These are phyloP conservation scores for Corynascus novoguineensis DNA, from an alignment of 495 filamentous ascomycete species.

Conservation along the genomic window DNA sequence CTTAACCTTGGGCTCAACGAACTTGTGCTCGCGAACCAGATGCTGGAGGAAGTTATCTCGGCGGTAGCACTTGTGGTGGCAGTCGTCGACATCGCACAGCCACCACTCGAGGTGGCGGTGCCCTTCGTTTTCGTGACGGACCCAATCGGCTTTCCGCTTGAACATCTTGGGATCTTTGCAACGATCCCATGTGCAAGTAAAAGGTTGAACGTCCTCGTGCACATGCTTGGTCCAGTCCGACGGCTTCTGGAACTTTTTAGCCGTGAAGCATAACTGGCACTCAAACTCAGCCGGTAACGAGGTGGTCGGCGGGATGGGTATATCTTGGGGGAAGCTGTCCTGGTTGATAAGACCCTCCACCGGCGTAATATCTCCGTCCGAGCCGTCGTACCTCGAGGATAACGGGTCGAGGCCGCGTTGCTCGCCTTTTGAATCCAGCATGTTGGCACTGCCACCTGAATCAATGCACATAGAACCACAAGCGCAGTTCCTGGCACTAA, in stretches of 20 bases:
- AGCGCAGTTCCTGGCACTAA: constrained; percentile 51
- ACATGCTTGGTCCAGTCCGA: constrained; percentile 99
- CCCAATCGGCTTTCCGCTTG: constrained; percentile 97
- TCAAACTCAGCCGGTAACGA: constrained; percentile 86
- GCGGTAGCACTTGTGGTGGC: constrained; percentile 77
- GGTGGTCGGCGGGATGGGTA: constrained; percentile 74
- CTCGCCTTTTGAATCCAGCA: constrained; percentile 40
- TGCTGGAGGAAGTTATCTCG: constrained; percentile 97
- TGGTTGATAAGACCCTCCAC: constrained; percentile 62
- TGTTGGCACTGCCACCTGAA: constrained; percentile 51
- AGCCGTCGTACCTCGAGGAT: constrained; percentile 46
- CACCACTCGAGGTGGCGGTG: constrained; percentile 93
- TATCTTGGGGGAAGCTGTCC: constrained; percentile 67
- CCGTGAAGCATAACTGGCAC: constrained; percentile 83
- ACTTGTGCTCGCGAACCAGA: constrained; percentile 88
- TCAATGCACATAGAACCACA: constrained; percentile 58
- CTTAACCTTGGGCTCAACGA: constrained; percentile 68
- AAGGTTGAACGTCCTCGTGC: constrained; percentile 91
- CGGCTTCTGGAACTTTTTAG: constrained; percentile 88
- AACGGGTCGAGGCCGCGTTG: constrained; percentile 35
- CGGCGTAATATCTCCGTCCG: constrained; percentile 58
- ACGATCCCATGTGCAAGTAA: constrained; percentile 84
- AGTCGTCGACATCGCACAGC: constrained; percentile 77
- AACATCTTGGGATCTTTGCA: constrained; percentile 90
- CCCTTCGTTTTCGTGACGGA: constrained; percentile 89